phyloP scores from a whole-genome alignment of 441 rosid genomes.

The Sinapis alba region DNA sequence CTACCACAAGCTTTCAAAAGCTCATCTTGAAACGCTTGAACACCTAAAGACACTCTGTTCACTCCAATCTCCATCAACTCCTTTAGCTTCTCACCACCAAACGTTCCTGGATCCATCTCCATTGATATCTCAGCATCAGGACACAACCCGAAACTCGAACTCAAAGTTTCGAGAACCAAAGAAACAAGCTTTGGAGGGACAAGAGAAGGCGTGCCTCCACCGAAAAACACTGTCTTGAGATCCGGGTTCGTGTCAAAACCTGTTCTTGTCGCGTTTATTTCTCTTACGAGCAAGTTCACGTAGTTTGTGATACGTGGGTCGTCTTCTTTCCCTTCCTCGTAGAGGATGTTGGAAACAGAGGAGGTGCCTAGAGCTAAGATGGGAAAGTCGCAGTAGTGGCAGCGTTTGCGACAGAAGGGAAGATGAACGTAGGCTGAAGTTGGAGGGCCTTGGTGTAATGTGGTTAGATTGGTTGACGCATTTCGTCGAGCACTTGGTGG shows the following conservation, averaged over 20 bases:
- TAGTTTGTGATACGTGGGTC: conserved; percentile 82
- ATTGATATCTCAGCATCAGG: conserved; percentile 77
- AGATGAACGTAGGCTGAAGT: conserved; percentile 86
- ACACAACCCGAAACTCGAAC: conserved; percentile 60
- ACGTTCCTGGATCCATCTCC: conserved; percentile 99
- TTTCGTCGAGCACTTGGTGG: conserved; percentile 73
- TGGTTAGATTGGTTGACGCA: conserved; percentile 53
- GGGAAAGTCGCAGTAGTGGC: conserved; percentile 93
- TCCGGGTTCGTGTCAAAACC: conserved; percentile 47
- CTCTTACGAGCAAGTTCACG: conserved; percentile 59
- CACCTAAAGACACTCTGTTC: conserved; percentile 93
- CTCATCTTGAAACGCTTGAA: conserved; percentile 91
- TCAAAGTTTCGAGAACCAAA: conserved; percentile 61
- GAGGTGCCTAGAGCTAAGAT: conserved; percentile 80
- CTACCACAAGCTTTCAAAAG: conserved; percentile 86
- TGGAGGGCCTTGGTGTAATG: conserved; percentile 51
- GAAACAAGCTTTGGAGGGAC: conserved; percentile 78
- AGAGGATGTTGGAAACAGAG: conserved; percentile 23
- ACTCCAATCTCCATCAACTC: conserved; percentile 69
- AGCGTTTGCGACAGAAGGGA: conserved; percentile 96
- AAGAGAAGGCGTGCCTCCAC: conserved; percentile 96
- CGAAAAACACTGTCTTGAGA: conserved; percentile 84
- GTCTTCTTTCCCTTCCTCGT: conserved; percentile 39
- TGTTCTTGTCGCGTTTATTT: conserved; percentile 63
- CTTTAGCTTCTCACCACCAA: conserved; percentile 57